Evolutionary conservation across 306 rosid genomes (phyloP).

Genomic region (Quercus parvula): DNA sequence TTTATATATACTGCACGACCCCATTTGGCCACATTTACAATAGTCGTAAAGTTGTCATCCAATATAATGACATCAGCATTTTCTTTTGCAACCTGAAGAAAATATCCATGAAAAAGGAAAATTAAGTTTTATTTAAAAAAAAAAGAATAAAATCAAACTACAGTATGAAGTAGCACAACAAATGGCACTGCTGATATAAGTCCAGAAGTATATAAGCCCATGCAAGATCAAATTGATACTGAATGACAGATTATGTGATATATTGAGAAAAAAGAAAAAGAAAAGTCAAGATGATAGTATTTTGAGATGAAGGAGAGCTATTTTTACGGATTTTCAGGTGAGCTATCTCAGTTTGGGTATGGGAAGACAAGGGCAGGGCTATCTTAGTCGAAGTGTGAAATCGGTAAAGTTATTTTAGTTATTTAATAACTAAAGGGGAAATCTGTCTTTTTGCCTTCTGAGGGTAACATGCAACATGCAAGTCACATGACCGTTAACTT

Average conservation of each 20-base stretch:
- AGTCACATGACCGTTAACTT: too few species aligned
- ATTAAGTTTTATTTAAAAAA: neutral
- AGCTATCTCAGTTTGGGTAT: too few species aligned
- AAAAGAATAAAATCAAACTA: slow-evolving; percentile 12
- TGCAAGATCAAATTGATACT: neutral
- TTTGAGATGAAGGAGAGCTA: too few species aligned
- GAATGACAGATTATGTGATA: neutral
- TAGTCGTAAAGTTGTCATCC: slow-evolving; percentile 86
- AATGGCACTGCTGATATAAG: neutral
- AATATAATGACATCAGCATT: slow-evolving; percentile 85
- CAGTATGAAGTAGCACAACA: neutral
- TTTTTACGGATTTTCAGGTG: too few species aligned
- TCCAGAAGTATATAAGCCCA: neutral
- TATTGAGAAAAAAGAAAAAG: neutral
- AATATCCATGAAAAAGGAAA: slow-evolving; percentile 16
- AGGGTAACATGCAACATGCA: too few species aligned
- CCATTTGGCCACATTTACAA: slow-evolving; percentile 85
- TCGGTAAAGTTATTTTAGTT: too few species aligned
- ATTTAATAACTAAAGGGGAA: too few species aligned
- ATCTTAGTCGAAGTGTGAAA: too few species aligned
- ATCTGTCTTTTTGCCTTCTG: too few species aligned
- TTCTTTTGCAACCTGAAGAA: slow-evolving; percentile 88
- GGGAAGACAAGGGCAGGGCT: too few species aligned
- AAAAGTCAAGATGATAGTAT: neutral
- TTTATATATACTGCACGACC: slow-evolving; percentile 95